Percentiles rank a stretch among this genome's conserved stretches.
Evolutionary conservation across 1,284 basidiomycete species (phyloP).

Genomic region (Tilletia indica): DNA sequence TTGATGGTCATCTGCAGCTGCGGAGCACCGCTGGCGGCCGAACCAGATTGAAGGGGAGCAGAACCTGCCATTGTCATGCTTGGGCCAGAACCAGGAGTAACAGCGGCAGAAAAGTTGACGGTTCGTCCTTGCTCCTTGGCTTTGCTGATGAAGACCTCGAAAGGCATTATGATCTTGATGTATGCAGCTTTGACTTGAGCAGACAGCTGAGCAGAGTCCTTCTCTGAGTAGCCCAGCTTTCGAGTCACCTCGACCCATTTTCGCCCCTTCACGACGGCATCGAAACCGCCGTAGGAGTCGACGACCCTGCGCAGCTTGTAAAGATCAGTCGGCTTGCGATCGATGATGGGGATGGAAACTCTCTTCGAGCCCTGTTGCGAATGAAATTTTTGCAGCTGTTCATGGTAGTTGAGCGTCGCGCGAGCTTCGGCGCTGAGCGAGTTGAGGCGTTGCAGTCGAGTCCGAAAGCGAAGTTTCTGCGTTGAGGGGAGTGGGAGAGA

Average conservation of each 20-base stretch:
- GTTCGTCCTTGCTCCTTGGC: conserved; percentile 37
- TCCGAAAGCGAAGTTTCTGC: conserved; percentile 88
- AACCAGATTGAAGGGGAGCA: not conserved
- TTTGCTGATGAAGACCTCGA: conserved; percentile 77
- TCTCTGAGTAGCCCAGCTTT: conserved; percentile 71
- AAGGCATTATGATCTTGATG: conserved; percentile 83
- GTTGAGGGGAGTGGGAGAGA: conserved; percentile 27
- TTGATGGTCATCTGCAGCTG: conserved; percentile 7
- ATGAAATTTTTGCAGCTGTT: conserved; percentile 75
- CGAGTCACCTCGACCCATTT: conserved; percentile 83
- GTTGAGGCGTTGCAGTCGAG: conserved; percentile 88
- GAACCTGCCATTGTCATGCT: conserved; percentile 8
- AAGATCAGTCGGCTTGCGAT: conserved; percentile 84
- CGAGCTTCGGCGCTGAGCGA: conserved; percentile 95
- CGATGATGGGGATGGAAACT: conserved; percentile 85
- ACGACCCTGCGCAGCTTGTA: conserved; percentile 91
- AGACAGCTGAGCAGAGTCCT: conserved; percentile 67
- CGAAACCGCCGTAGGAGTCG: conserved; percentile 79
- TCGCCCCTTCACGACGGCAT: conserved; percentile 71
- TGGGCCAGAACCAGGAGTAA: not conserved
- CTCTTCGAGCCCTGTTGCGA: conserved; percentile 63
- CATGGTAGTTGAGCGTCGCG: conserved; percentile 93
- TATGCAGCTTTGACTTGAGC: conserved; percentile 88
- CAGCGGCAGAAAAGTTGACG: not conserved
- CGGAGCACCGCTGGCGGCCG: not conserved